Conservation (phyloP, 441 rosid genomes). For the Syzygium syzygioides region DNA sequence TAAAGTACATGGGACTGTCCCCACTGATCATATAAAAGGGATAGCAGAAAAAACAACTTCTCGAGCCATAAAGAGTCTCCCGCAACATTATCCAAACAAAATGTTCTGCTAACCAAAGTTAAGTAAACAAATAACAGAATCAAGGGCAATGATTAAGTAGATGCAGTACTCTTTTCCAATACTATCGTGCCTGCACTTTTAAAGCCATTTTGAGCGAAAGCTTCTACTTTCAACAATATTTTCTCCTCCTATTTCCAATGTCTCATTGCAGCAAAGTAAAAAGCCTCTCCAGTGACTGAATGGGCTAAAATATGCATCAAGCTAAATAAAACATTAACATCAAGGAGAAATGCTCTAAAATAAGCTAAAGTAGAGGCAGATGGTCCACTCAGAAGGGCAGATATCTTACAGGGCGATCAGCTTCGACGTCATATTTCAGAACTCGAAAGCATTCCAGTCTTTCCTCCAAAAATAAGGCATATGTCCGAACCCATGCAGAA, state of each 20-base stretch:
- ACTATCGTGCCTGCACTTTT: neutral
- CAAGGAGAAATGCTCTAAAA: neutral
- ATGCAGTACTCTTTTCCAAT: neutral
- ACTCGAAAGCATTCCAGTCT: conserved; percentile 87
- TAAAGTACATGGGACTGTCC: neutral
- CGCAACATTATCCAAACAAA: neutral
- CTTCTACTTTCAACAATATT: neutral
- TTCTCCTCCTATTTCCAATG: neutral
- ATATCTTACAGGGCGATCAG: conserved; percentile 66
- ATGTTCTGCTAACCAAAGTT: neutral
- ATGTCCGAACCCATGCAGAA: conserved; percentile 89
- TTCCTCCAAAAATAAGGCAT: conserved; percentile 90
- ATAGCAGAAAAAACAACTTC: neutral
- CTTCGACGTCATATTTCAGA: conserved; percentile 81
- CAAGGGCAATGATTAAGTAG: neutral
- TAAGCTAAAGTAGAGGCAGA: neutral
- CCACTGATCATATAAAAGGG: neutral
- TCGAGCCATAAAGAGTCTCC: neutral
- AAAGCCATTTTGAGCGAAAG: neutral
- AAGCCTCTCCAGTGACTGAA: neutral
- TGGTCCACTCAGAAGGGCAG: neutral
- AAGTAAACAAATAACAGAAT: neutral
- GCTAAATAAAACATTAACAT: neutral
- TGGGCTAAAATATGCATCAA: neutral
- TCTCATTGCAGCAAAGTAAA: neutral